Evolutionary conservation across 2,329 filamentous ascomycete genomes (phyloP).

Genomic region (Pseudogymnoascus pannorum): DNA sequence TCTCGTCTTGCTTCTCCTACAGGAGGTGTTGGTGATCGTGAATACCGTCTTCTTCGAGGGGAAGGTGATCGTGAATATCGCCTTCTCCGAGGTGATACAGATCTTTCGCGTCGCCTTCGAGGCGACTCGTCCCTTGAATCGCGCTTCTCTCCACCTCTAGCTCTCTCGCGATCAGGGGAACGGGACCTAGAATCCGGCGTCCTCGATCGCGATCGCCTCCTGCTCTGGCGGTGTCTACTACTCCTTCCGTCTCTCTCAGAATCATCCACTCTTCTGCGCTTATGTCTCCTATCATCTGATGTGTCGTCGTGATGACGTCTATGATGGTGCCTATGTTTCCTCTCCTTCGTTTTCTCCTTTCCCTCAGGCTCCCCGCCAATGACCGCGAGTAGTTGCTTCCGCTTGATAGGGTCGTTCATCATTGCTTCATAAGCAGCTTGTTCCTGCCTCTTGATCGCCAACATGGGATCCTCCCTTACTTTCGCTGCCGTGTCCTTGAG

Average conservation of each 20-base stretch:
- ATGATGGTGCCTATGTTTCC: conserved; percentile 38
- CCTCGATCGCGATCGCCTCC: conserved; percentile 36
- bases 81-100: conserved; percentile 26
- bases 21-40: conserved; percentile 30
- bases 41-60: conserved; percentile 22
- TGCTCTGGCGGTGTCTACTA: conserved; percentile 30
- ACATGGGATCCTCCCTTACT: conserved; percentile 80
- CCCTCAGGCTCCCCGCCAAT: conserved; percentile 49
- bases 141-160: conserved; percentile 12
- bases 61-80: conserved; percentile 29
- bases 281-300: conserved; percentile 36
- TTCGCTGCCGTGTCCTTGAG: conserved; percentile 76
- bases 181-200: conserved; percentile 26
- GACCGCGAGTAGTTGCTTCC: conserved; percentile 58
- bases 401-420: conserved; percentile 68
- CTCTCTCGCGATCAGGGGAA: conserved; percentile 4
- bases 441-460: conserved; percentile 90
- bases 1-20: neutral
- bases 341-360: conserved; percentile 37
- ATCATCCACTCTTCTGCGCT: conserved; percentile 34
- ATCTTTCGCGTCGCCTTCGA: conserved; percentile 26
- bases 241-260: conserved; percentile 33
- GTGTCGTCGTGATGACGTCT: conserved; percentile 27
- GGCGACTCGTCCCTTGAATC: conserved; percentile 16
- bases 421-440: conserved; percentile 71